Base-by-base conservation (phyloP, 345 rosid genomes). In the Corchorus olitorius region DNA sequence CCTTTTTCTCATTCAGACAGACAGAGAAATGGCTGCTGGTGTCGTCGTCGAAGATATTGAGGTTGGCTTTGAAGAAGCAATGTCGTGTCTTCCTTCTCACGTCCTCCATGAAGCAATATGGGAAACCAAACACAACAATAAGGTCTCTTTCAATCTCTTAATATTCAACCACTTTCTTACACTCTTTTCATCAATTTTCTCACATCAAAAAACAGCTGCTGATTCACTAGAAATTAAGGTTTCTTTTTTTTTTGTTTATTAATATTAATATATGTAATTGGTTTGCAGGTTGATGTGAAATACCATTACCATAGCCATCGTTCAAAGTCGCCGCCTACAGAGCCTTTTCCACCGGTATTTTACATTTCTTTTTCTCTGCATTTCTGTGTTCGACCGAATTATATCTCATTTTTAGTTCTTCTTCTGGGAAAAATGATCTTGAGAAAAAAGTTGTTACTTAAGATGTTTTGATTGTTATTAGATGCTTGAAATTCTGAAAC, bases 21-120 rank as follows among this genome's bases (percentile, higher is more conserved):
- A 39, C 43, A 39, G 43, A 39, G 75, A 68, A 54, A 78, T 80
- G 84, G 84, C 81, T 14, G 53, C 82, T 10, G 41, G 53, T 39
- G 43, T 39, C 43, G 43, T 39, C 43, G 68, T 63, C 53, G 77
- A 81, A 70, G 88, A 82, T 37, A 8, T 14, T 70, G 91, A 86
- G 37, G 56, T 83, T 15, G 83, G 81, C 48, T 83, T 83, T 66
- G 87, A 87, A 76, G 88, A 90, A 80, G 89, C 82, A 75, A 79
- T 80, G 33, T 74, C 84, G 54, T 81, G 89, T 83, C 76, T 78
- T 37, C 90, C 94, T 60, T 88, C 92, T n/a, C 87, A 77, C 64
- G 80, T 79, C 79, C 80, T 82, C 0, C 80, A 87, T 3, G 90
- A 90, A 65, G 89, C 90, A 0, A 49, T 81, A 52, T 79, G 81